Conservation (phyloP, 2,329 filamentous ascomycete genomes). For the Xylariales sp. region DNA sequence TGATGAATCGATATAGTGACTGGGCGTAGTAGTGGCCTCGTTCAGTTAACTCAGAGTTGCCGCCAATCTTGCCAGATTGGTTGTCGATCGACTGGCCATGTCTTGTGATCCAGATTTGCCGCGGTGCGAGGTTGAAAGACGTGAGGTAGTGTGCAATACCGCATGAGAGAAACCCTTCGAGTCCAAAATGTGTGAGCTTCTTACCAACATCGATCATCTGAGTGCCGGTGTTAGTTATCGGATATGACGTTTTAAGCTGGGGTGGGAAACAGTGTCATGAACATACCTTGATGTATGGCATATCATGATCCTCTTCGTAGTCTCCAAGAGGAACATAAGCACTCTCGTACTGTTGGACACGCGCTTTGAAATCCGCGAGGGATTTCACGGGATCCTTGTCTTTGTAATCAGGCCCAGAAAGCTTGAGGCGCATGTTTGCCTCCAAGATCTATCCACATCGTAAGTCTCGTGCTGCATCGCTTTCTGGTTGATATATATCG, state of each 20-base stretch:
- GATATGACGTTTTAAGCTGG: background rate
- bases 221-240: constrained; percentile 21
- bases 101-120: constrained; percentile 97
- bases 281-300: constrained; percentile 81
- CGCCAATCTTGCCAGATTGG: constrained; percentile 80
- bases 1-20: constrained; percentile 80
- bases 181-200: constrained; percentile 86
- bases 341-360: constrained; percentile 89
- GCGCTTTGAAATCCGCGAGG: constrained; percentile 85
- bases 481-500: background rate
- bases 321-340: constrained; percentile 87
- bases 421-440: constrained; percentile 94
- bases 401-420: constrained; percentile 93
- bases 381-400: constrained; percentile 86
- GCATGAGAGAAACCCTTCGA: constrained; percentile 86
- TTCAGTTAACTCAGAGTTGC: constrained; percentile 75
- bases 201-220: constrained; percentile 95
- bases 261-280: too few relatives aligned
- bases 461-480: too few relatives aligned
- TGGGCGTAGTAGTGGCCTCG: constrained; percentile 76
- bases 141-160: constrained; percentile 92
- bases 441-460: constrained; percentile 62
- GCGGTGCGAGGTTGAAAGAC: constrained; percentile 92
- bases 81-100: constrained; percentile 93
- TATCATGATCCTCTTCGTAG: constrained; percentile 83